A percentile compares a stretch with the other conserved stretches of the same genome.
These are phyloP conservation scores for Marchantia paleacea DNA, from an alignment of 225 moss, liverwort and hornwort genomes.

Conservation along the genomic window DNA sequence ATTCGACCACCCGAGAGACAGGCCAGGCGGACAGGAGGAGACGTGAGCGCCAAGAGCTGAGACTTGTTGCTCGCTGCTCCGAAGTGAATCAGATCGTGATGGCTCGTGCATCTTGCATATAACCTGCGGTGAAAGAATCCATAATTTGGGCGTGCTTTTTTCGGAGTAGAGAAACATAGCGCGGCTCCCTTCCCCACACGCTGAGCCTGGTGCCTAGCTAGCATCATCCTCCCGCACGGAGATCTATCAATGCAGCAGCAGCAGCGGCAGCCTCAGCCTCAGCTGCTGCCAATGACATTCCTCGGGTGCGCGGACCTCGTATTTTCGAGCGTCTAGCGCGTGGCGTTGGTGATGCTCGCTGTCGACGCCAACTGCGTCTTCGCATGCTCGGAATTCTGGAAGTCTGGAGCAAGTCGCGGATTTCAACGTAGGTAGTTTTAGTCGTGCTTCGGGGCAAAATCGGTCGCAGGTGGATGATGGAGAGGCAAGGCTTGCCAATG, in stretches of 20 bases:
- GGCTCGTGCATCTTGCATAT: constrained; percentile 17
- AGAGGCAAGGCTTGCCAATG: constrained; percentile 49
- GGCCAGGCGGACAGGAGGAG: constrained; percentile 6
- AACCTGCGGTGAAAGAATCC: constrained; percentile 9
- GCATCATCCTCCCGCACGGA: not conserved
- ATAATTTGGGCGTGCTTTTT: not conserved
- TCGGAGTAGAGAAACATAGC: not conserved
- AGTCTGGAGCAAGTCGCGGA: constrained; percentile 24
- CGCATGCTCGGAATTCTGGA: constrained; percentile 18
- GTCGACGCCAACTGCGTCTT: not conserved
- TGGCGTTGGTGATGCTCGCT: not conserved
- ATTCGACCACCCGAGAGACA: constrained; percentile 9
- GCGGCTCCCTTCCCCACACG: not conserved
- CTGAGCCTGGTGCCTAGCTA: not conserved
- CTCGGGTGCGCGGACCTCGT: not conserved
- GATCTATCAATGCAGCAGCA: constrained; percentile 15
- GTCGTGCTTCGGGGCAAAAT: not conserved
- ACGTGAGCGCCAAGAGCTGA: constrained; percentile 1
- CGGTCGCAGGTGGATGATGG: constrained; percentile 29
- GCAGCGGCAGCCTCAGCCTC: too few species aligned
- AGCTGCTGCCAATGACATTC: not conserved
- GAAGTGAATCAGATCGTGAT: constrained; percentile 20
- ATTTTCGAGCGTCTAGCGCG: not conserved
- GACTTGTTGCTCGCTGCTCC: constrained; percentile 3
- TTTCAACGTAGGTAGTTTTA: constrained; percentile 15